These are phyloP conservation scores for Lasiosphaeria hispida DNA, from an alignment of 495 filamentous ascomycete genomes.

Conservation along the genomic window DNA sequence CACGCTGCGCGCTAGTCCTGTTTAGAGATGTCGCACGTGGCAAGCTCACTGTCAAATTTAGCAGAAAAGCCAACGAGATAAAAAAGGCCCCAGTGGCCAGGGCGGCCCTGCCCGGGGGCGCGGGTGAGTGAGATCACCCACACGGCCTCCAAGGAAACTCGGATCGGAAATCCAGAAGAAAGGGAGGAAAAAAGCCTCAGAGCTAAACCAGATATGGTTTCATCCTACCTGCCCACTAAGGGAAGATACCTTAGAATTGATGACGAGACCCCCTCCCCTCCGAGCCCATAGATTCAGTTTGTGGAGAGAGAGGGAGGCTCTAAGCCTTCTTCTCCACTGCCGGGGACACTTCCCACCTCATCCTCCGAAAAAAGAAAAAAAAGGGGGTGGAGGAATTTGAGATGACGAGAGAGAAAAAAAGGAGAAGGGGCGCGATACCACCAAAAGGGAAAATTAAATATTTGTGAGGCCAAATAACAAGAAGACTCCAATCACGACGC, in stretches of 20 bases:
- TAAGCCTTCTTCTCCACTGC: neutral
- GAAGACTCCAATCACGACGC: no score
- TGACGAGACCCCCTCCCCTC: neutral
- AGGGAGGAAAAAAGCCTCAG: neutral
- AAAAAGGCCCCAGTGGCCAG: no score
- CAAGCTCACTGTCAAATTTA: conserved; percentile 10
- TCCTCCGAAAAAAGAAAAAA: no score
- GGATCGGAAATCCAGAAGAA: no score
- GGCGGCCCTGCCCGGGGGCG: no score
- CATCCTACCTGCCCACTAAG: neutral
- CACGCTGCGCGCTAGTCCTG: neutral
- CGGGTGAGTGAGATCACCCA: no score
- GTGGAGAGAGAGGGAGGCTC: neutral
- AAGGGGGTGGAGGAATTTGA: neutral
- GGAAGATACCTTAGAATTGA: neutral
- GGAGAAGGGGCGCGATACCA: neutral
- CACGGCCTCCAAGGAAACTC: no score
- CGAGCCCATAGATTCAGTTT: neutral
- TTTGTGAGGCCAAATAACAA: no score
- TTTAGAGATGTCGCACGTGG: conserved; percentile 4
- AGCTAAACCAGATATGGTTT: neutral
- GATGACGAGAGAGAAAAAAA: neutral
- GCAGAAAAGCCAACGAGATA: neutral
- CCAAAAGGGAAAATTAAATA: neutral
- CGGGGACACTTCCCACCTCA: neutral